These are phyloP conservation scores for Dioscorea alata DNA, from an alignment of 106 monocot genomes.

Conservation along the genomic window DNA sequence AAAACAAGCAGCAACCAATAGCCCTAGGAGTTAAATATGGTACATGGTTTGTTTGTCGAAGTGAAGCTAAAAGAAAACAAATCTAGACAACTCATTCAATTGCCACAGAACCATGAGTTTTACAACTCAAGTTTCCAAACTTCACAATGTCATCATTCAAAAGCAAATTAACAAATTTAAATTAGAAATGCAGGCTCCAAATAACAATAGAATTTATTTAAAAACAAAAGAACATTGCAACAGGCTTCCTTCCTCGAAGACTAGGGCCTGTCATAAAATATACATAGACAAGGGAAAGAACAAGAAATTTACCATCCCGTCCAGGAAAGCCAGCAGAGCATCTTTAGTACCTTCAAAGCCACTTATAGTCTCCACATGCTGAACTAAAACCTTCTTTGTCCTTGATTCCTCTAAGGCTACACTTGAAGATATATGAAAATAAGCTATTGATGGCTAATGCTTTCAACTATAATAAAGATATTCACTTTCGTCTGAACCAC, in stretches of 20 bases:
- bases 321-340: conserved; percentile 54
- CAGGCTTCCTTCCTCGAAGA: too few relatives aligned
- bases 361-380: conserved; percentile 65
- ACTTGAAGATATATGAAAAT: not conserved
- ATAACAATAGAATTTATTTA: not conserved
- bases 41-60: too few relatives aligned
- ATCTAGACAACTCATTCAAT: too few relatives aligned
- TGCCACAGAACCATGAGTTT: too few relatives aligned
- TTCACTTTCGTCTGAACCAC: too few relatives aligned
- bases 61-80: too few relatives aligned
- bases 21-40: too few relatives aligned
- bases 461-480: too few relatives aligned
- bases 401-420: conserved; percentile 22
- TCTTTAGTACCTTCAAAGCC: conserved; percentile 33
- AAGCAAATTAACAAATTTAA: not conserved
- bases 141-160: too few relatives aligned
- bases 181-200: not conserved
- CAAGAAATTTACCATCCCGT: not conserved
- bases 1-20: too few relatives aligned
- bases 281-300: not conserved
- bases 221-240: too few relatives aligned
- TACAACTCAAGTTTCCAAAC: too few relatives aligned
- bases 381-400: conserved; percentile 48
- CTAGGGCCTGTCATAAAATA: not conserved
- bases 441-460: not conserved